These are phyloP conservation scores for Trifolium subterraneum DNA, from an alignment of 306 rosid genomes.

Conservation along the genomic window DNA sequence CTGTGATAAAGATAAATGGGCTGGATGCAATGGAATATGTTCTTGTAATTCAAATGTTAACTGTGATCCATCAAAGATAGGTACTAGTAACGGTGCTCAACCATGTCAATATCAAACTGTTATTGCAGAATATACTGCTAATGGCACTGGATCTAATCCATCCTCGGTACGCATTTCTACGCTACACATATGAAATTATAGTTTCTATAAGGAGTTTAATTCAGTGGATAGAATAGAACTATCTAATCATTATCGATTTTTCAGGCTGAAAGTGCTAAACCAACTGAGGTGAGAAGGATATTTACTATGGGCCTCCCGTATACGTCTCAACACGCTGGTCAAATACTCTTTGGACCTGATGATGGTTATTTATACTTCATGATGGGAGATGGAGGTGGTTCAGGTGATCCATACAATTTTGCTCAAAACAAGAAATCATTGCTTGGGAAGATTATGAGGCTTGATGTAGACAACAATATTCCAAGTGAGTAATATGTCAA, in stretches of 20 bases:
- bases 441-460: slow-evolving; percentile 96
- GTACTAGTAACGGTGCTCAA: slow-evolving; percentile 63
- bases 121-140: slow-evolving; percentile 78
- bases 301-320: slow-evolving; percentile 94
- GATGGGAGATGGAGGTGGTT: slow-evolving; percentile 93
- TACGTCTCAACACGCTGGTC: slow-evolving; percentile 81
- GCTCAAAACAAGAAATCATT: slow-evolving; percentile 94
- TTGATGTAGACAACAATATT: slow-evolving; percentile 74
- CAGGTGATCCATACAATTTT: slow-evolving; percentile 84
- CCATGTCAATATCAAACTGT: slow-evolving; percentile 92
- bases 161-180: slow-evolving; percentile 64
- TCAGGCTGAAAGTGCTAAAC: slow-evolving; percentile 87
- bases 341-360: slow-evolving; percentile 87
- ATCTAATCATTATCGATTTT: slow-evolving; percentile 31
- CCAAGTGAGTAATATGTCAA: slow-evolving; percentile 60
- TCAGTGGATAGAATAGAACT: slow-evolving; percentile 30
- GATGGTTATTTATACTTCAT: slow-evolving; percentile 88
- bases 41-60: slow-evolving; percentile 91
- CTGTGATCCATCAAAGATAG: slow-evolving; percentile 90
- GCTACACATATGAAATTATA: background rate
- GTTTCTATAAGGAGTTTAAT: slow-evolving; percentile 28
- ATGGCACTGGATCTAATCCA: slow-evolving; percentile 65
- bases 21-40: slow-evolving; percentile 91
- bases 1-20: slow-evolving; percentile 86
- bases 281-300: slow-evolving; percentile 89